phyloP scores from a whole-genome alignment of 306 rosid genomes.

The Ormosia emarginata region DNA sequence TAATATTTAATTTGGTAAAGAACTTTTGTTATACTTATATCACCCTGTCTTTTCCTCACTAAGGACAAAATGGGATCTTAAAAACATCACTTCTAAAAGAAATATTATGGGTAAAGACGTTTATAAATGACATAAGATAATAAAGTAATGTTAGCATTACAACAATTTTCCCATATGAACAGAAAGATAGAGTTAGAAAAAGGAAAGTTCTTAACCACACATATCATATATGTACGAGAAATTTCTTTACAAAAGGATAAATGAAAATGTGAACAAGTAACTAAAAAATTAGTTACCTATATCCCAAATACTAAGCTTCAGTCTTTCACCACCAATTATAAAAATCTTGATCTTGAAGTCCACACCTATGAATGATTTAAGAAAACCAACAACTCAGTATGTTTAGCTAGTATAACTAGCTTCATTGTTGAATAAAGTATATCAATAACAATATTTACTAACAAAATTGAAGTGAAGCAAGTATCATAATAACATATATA shows the following conservation, averaged over 20 bases:
- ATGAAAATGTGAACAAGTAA: neutral
- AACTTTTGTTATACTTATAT: neutral
- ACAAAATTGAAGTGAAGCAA: neutral
- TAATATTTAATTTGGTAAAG: no score
- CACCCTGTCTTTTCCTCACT: no score
- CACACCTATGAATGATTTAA: constrained; percentile 60
- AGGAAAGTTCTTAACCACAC: neutral
- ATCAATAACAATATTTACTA: neutral
- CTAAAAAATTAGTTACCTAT: constrained; percentile 51
- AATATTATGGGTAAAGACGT: neutral
- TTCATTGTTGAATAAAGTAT: neutral
- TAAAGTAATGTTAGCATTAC: neutral
- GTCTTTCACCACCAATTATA: constrained; percentile 66
- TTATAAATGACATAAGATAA: neutral
- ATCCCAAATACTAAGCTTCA: constrained; percentile 99
- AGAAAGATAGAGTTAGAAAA: neutral
- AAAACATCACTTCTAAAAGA: neutral
- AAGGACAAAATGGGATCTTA: neutral
- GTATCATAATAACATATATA: neutral
- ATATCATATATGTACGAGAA: neutral
- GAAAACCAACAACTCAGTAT: constrained; percentile 21
- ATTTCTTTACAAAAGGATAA: neutral
- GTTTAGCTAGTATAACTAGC: neutral
- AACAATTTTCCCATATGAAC: neutral
- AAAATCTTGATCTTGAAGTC: constrained; percentile 90